Conservation (phyloP, 768 basidiomycete species). For the Amanita jacksonii region DNA sequence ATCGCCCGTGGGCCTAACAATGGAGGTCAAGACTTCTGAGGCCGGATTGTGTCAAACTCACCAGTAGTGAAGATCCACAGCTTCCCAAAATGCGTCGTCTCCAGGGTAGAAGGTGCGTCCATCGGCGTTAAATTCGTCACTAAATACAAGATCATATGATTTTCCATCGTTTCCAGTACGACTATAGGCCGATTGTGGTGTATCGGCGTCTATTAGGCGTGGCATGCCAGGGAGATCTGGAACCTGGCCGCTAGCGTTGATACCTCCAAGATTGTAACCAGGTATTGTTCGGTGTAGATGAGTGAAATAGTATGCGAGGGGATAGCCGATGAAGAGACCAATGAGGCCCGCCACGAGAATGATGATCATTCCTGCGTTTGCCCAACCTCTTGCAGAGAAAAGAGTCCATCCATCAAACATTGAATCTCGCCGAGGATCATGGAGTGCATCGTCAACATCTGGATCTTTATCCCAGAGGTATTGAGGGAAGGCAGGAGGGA, state of each 20-base stretch:
- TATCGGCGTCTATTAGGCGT: constrained; percentile 65
- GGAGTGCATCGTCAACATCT: constrained; percentile 83
- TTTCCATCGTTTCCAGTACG: constrained; percentile 69
- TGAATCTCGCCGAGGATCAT: constrained; percentile 64
- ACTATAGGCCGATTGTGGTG: constrained; percentile 46
- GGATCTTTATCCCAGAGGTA: constrained; percentile 79
- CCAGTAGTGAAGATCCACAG: constrained; percentile 82
- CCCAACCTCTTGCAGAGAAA: constrained; percentile 78
- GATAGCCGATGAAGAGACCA: constrained; percentile 81
- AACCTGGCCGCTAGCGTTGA: constrained; percentile 84
- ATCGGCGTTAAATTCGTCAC: constrained; percentile 58
- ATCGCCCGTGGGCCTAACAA: constrained; percentile 53
- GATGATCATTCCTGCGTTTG: constrained; percentile 67
- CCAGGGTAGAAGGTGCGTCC: constrained; percentile 67
- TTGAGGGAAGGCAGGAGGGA: constrained; percentile 57
- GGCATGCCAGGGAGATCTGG: constrained; percentile 64
- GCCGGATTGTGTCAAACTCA: constrained; percentile 19
- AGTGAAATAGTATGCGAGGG: constrained; percentile 57
- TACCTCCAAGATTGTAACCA: constrained; percentile 84
- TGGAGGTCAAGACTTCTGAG: neutral
- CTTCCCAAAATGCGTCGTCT: constrained; percentile 85
- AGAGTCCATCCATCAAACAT: constrained; percentile 59
- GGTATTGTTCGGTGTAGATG: constrained; percentile 21
- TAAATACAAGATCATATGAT: constrained; percentile 76
- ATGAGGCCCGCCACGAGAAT: constrained; percentile 60